Evolutionary conservation across 2,329 filamentous ascomycete species (phyloP), one percentile per base, ranked within the genome.

Genomic region (Exophiala dermatitidis): DNA sequence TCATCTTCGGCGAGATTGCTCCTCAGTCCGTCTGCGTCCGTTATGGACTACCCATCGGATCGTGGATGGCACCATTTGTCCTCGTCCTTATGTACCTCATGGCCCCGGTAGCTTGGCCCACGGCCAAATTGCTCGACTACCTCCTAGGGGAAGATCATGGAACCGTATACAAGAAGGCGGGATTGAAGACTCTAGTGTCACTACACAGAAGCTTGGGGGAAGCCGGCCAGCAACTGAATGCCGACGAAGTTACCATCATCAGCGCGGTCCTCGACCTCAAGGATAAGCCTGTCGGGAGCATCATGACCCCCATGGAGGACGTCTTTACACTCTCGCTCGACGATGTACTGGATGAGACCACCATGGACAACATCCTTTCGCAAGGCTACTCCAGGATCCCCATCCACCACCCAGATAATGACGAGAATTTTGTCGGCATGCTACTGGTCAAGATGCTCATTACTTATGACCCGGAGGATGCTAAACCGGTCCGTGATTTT

Each of bases 231-330:
- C 85, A 93, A 53, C 76, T 98, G 50, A 97, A 96, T 70, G 86
- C 95, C 62, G 93, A 98, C 66, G 93, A 98, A 70, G 93, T 98
- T 61, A 97, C 93, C 56, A 98, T 98, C 68, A 98, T 98, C 70
- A 95, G 88, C 61, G 91, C 93, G 36, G 93, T 97, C 9, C 75
- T 98, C 53, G 93, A 98, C 67, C 77, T 98, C 61, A 98, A 97
- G 74, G 90, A 93, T 62, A 98, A 98, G 74, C 79, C 91, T 0
- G 90, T 98, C 4, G 89, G 88, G 42, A 86, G 83, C 66, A 95
- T 98, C 67, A 98, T 98, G 93, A 98, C 94, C 0, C 93, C 93
- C 0, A 97, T 98, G 87, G 84, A 88, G 43, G 90, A 98, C 67
- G 93, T 97, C 46, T 98, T 95, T 67, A 91, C 87, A 57, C 88